Evolutionary conservation across 129 eudicot genomes (phyloP).

Genomic region (Helianthus annuus): DNA sequence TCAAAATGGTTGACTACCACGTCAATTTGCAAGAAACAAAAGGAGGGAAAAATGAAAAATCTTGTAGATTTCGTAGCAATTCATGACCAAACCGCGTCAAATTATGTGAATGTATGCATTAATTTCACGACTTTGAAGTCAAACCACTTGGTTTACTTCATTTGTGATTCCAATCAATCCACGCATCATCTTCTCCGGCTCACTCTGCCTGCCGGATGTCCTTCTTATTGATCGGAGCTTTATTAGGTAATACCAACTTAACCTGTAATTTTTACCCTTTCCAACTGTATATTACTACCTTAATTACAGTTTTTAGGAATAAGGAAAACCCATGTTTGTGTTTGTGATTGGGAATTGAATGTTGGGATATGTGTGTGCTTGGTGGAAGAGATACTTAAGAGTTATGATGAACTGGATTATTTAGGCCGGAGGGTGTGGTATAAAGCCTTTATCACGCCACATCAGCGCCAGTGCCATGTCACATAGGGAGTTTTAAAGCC

Average conservation of each 20-base stretch:
- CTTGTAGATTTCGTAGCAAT: neutral
- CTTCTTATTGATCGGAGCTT: neutral
- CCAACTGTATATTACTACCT: neutral
- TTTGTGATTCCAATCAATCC: conserved; percentile 8
- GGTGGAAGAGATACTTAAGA: too few species aligned
- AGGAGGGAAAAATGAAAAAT: conserved; percentile 16
- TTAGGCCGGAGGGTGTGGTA: too few species aligned
- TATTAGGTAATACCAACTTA: neutral
- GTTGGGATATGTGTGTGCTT: neutral
- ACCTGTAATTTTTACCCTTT: neutral
- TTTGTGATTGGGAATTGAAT: conserved; percentile 4
- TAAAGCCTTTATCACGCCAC: too few species aligned
- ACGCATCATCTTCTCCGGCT: conserved; percentile 8
- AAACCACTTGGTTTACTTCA: conserved; percentile 22
- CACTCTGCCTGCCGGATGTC: conserved; percentile 19
- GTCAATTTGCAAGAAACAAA: conserved; percentile 4
- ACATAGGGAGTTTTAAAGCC: too few species aligned
- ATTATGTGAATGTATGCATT: neutral
- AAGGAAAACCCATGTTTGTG: neutral
- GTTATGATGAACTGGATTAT: too few species aligned
- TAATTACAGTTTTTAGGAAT: neutral
- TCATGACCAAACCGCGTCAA: conserved; percentile 26
- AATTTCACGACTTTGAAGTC: conserved; percentile 20
- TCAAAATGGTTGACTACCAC: too few species aligned
- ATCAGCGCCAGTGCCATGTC: too few species aligned